A percentile compares a stretch with the other conserved stretches of the same genome.
phyloP scores from a whole-genome alignment of 73 alveolate species.

The Strombidium stylifer region DNA sequence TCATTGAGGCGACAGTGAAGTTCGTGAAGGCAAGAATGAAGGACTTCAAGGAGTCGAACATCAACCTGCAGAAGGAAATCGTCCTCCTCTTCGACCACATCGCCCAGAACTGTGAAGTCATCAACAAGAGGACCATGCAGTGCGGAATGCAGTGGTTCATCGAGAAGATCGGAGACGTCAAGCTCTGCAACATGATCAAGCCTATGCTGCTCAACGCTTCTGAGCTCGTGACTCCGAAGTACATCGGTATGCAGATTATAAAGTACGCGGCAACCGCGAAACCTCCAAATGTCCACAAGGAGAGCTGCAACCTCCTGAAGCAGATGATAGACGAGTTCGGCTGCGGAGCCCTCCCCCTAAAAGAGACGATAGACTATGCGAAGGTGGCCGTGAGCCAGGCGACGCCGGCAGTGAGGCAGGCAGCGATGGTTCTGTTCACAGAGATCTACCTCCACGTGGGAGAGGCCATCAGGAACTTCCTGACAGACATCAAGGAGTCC shows the following conservation, averaged over 20 bases:
- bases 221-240: conserved; percentile 70
- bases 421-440: conserved; percentile 72
- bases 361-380: conserved; percentile 82
- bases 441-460: conserved; percentile 78
- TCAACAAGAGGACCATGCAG: conserved; percentile 65
- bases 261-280: conserved; percentile 54
- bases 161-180: conserved; percentile 80
- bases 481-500: conserved; percentile 82
- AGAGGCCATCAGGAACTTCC: conserved; percentile 64
- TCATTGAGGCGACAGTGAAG: conserved; percentile 65
- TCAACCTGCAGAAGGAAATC: conserved; percentile 81
- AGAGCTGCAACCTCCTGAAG: conserved; percentile 55
- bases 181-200: conserved; percentile 38
- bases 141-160: conserved; percentile 50
- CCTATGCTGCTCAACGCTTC: conserved; percentile 55
- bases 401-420: conserved; percentile 71
- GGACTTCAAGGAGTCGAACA: conserved; percentile 89
- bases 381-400: conserved; percentile 55
- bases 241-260: conserved; percentile 48
- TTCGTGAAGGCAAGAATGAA: conserved; percentile 73
- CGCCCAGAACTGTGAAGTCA: conserved; percentile 40
- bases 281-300: conserved; percentile 68
- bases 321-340: conserved; percentile 70
- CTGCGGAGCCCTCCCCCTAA: conserved; percentile 60
- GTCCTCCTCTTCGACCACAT: conserved; percentile 42